Base-by-base conservation (phyloP, 2,329 filamentous ascomycete species). In the Beauveria sp. region DNA sequence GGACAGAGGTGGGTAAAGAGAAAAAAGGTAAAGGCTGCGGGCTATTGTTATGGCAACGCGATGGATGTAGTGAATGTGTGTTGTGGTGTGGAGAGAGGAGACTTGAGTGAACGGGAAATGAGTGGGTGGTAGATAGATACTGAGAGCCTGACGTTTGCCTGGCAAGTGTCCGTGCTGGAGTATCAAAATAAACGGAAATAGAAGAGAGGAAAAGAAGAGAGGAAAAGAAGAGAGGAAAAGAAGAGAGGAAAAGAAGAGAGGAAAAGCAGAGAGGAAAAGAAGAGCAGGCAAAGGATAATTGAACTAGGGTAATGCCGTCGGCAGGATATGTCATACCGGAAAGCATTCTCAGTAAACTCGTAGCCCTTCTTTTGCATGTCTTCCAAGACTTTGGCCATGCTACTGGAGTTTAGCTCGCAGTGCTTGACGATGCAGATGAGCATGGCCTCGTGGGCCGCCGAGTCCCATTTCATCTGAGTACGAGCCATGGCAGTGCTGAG, bases 391-490 rank as follows among this genome's bases (percentile, higher is more conserved):
- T 72, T 69, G 24, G 66, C 49, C 66, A 72, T 75, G 12, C 76
- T 70, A 1, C 66, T 66, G 0, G 64, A 45, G 2, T 64, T 68
- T 2, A 76, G 71, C 43, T 70, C 73, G 59, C 76, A 64, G 7
- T 73, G 68, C 28, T 73, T 70, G n/a, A 77, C 67, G 26, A 81
- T 62, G 30, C 73, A 73, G 7, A 75, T 61, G 42, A 82, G 71
- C 47, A 82, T 75, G 46, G 78, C 77, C 62, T 77, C 69, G 51
- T 81, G 78, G 20, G 75, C 72, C 9, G 70, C 69, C 5, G 72
- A 67, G 30, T 74, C 74, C 79, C 79, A 82, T 40, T 69, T 72
- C 65, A 73, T 75, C 47, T 24, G 20, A 18, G 67, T 63, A 60
- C 70, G 66, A 8, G 24, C 20, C 55, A 58, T 58, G 43, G n/a